Percentiles rank a stretch among this genome's conserved stretches.
phyloP scores from a whole-genome alignment of 2,329 filamentous ascomycete species.

The Neofusicoccum sp. region DNA sequence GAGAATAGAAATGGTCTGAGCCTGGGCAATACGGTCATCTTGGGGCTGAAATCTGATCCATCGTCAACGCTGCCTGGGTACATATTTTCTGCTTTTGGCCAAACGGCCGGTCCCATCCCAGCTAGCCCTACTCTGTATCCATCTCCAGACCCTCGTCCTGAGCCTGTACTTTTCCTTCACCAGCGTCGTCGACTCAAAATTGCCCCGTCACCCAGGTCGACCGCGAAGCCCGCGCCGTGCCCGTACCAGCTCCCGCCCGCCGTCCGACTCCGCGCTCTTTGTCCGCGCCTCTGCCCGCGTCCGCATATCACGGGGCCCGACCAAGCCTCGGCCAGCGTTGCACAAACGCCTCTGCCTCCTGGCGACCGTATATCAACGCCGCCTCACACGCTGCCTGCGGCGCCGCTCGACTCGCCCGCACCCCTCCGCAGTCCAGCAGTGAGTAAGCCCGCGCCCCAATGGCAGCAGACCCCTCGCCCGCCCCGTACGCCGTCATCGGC shows the following conservation, averaged over 20 bases:
- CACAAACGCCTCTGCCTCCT: constrained; percentile 26
- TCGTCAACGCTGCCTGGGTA: constrained; percentile 34
- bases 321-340: constrained; percentile 30
- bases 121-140: constrained; percentile 36
- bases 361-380: constrained; percentile 16
- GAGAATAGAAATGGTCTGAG: constrained; percentile 45
- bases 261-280: background rate
- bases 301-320: constrained; percentile 32
- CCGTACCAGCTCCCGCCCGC: background rate
- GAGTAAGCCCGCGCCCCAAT: constrained; percentile 2
- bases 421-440: background rate
- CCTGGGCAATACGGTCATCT: constrained; percentile 40
- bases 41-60: constrained; percentile 47
- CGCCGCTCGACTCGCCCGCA: background rate
- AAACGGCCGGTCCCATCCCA: constrained; percentile 34
- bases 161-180: constrained; percentile 21
- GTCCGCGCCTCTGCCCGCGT: constrained; percentile 21
- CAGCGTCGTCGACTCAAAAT: constrained; percentile 13
- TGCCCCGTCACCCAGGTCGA: constrained; percentile 11
- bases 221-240: background rate
- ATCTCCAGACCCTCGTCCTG: constrained; percentile 23
- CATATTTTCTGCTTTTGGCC: constrained; percentile 38
- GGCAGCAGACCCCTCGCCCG: background rate
- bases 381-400: constrained; percentile 2
- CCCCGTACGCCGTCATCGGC: constrained; percentile 8